Base-by-base conservation (phyloP, 495 filamentous ascomycete genomes). In the Aspergillus egyptiacus region DNA sequence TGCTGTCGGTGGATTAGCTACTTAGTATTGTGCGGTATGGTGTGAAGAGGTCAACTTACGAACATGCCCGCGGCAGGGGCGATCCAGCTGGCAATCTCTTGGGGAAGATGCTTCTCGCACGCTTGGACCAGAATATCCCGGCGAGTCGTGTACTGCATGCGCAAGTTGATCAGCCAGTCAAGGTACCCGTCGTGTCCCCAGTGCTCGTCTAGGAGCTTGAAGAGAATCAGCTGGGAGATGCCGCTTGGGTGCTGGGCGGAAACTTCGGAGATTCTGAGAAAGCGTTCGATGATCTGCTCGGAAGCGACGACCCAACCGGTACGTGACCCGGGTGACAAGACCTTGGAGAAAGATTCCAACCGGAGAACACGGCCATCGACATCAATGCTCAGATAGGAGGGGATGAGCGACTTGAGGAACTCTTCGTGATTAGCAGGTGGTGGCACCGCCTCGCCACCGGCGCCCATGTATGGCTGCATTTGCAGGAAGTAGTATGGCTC, bases 401-500 rank as follows among this genome's bases (percentile, higher is more conserved):
- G 81, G 7, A 83, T 72, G 11, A 86, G 71, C 3, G 71, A 69
- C 38, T 73, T 65, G 55, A 86, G 72, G 62, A 85, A 84, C 2
- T 79, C 79, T 5, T 71, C 69, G 55, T 81, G 77, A 11, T 67
- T 77, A 7, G 69, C 56, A 2, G 81, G 79, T 0, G 77, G 73
- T 15, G 79, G 76, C 2, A 68, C 64, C 3, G 78, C 68, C 3
- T 71, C 64, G 15, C 67, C 63, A 42, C 75, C 65, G 23, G 71
- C 62, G 19, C 79, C 78, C 11, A 74, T 73, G 67, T 91, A 93
- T 1, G 87, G 82, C 61, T 87, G 81, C 89, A 98, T 96, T 70
- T 98, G 93, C 41, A 98, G 75, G 72, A 91, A 98, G 69, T 96
- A 97, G 67, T 96, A 96, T 10, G 91, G 91, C 62, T 97, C 91